Conservation (phyloP, 1,284 basidiomycete genomes). For the Tilletia setariae region DNA sequence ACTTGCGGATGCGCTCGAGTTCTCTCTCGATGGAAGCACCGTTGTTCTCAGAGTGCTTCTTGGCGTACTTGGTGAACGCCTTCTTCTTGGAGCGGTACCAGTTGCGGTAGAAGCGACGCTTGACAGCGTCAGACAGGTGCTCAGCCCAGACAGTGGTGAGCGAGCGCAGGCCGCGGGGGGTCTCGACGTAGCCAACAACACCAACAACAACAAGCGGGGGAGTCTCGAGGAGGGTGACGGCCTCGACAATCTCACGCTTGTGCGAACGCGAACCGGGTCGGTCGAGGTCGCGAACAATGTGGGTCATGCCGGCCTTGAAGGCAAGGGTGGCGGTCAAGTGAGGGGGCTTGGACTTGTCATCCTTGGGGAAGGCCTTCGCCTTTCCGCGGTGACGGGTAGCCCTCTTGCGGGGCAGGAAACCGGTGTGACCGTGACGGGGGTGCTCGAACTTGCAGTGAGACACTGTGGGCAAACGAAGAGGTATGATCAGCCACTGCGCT, state of each 20-base stretch:
- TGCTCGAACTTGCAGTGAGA: conserved; percentile 46
- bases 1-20: conserved; percentile 99
- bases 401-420: conserved; percentile 55
- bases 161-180: conserved; percentile 92
- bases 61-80: conserved; percentile 96
- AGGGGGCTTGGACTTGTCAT: conserved; percentile 98
- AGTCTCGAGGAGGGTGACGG: conserved; percentile 92
- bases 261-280: conserved; percentile 75
- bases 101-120: conserved; percentile 99
- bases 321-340: conserved; percentile 98
- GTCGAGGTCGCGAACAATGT: conserved; percentile 98
- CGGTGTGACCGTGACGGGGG: conserved; percentile 54
- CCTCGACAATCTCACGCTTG: conserved; percentile 89
- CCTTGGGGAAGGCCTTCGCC: conserved; percentile 61
- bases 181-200: conserved; percentile 99
- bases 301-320: conserved; percentile 99
- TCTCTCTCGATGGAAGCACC: conserved; percentile 90
- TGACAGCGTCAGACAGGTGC: conserved; percentile 75
- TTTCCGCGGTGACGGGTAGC: conserved; percentile 54
- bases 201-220: conserved; percentile 96
- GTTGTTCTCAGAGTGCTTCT: conserved; percentile 95
- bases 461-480: conserved; percentile 4
- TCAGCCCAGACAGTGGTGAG: conserved; percentile 68
- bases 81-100: conserved; percentile 99
- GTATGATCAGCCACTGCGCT: background rate